Evolutionary conservation across 169 alveolate species (phyloP).

Genomic region (Eimeria zaria): DNA sequence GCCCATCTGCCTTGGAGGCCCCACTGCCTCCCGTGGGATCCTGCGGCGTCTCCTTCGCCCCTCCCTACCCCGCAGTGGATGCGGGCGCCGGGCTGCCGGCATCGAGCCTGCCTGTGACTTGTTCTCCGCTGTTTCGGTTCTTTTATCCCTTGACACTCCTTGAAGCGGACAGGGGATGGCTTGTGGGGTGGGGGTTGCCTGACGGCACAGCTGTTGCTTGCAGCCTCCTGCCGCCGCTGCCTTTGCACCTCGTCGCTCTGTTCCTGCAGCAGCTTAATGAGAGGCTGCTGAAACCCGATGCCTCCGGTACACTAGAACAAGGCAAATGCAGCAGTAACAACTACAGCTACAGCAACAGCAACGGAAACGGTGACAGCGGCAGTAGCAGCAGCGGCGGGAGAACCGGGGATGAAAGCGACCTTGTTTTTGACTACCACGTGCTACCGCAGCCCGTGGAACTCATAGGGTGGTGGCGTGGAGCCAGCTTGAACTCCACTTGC

Average conservation of each 20-base stretch:
- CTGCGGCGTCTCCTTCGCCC: not conserved
- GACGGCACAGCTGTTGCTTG: slow-evolving; percentile 71
- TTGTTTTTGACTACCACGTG: slow-evolving; percentile 51
- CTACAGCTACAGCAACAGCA: not conserved
- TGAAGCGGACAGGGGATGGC: slow-evolving; percentile 72
- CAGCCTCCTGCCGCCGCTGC: slow-evolving; percentile 59
- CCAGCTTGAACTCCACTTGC: not conserved
- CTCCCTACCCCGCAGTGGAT: not conserved
- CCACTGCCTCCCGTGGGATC: not conserved
- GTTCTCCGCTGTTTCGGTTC: slow-evolving; percentile 41
- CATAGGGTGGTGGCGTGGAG: slow-evolving; percentile 67
- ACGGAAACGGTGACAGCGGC: not conserved
- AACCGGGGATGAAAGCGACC: not conserved
- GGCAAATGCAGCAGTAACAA: not conserved
- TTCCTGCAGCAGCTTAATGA: slow-evolving; percentile 53
- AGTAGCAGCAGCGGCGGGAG: slow-evolving; percentile 1
- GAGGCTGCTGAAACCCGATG: slow-evolving; percentile 29
- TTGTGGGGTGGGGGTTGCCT: slow-evolving; percentile 70
- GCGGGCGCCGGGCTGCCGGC: not conserved
- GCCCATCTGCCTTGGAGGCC: not conserved
- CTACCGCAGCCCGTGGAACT: slow-evolving; percentile 55
- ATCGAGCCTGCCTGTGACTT: not conserved
- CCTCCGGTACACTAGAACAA: not conserved
- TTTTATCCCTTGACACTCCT: slow-evolving; percentile 74
- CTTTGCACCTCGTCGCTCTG: slow-evolving; percentile 20